Base-by-base conservation (phyloP, 2,329 filamentous ascomycete species). In the Ophiostoma angusticollis region DNA sequence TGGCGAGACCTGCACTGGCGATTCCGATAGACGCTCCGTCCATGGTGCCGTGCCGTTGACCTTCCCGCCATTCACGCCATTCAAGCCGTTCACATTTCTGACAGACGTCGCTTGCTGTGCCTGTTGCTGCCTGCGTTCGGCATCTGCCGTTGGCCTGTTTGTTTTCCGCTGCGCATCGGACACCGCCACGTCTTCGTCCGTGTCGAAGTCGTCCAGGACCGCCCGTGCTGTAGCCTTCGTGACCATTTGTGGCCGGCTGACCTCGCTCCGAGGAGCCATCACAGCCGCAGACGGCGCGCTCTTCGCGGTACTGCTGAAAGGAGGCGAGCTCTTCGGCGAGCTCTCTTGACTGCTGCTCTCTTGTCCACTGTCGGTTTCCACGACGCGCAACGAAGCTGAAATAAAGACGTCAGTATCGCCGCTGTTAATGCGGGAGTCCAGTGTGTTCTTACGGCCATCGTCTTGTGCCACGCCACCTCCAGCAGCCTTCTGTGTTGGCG, bases 181-280 rank as follows among this genome's bases (percentile, higher is more conserved):
- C 11, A 47, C 35, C 18, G 9, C 36, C 6, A 24, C 40, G 1
- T 59, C 53, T n/a, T 67, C 66, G 5, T 71, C 71, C 37, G 69
- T 70, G 45, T 82, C 80, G 32, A 81, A 80, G 46, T 82, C 79
- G 50, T 85, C 81, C 11, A 85, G 64, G 39, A 78, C 76, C 45
- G 78, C 66, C 18, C 78, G 72, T 13, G 72, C 62, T 45, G 74
- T 77, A 1, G 76, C 69, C 47, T 69, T 68, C 41, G 67, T 73
- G 31, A 69, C 63, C 55, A 75, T 74, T 41, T 68, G 63, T 14
- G 69, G 70, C 50, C 68, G 73, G 2, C 63, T 50, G 28, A 74
- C 71, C 28, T 54, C 41, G 32, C 44, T 59, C 38, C 56, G 63
- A 29, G 55, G 51, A 29, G 53, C 42, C 31, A 44, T 60, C 38